These are phyloP conservation scores for Neocallimastix lanati DNA, from an alignment of 192 early-diverging fungal genomes.

Conservation along the genomic window DNA sequence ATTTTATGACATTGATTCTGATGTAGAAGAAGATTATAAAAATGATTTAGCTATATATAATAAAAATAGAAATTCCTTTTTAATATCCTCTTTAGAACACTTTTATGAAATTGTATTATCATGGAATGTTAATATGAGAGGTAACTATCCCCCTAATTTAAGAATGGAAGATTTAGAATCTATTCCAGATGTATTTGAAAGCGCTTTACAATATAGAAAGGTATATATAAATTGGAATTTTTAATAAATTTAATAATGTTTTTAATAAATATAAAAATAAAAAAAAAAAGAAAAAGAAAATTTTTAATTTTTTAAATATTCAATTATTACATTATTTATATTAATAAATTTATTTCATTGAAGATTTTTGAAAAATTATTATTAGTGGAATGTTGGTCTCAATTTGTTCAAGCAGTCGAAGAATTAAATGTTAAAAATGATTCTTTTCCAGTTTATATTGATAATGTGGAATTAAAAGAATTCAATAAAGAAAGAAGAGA, in stretches of 20 bases:
- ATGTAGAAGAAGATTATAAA: not conserved
- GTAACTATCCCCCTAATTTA: conserved; percentile 50
- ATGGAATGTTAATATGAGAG: conserved; percentile 32
- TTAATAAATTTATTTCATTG: too few species aligned
- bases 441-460: not conserved
- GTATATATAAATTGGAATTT: not conserved
- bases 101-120: conserved; percentile 16
- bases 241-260: too few species aligned
- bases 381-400: not conserved
- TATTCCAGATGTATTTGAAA: not conserved
- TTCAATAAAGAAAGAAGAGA: not conserved
- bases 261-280: too few species aligned
- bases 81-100: not conserved
- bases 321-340: too few species aligned
- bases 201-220: not conserved
- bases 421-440: not conserved
- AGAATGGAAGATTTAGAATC: conserved; percentile 2
- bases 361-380: not conserved
- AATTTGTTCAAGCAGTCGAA: not conserved
- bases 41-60: not conserved
- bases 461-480: not conserved
- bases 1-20: not conserved
- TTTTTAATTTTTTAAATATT: too few species aligned
- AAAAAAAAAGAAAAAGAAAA: too few species aligned
- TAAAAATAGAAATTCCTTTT: not conserved